phyloP scores from a whole-genome alignment of 2,329 filamentous ascomycete genomes.

The Sclerotinia minor region DNA sequence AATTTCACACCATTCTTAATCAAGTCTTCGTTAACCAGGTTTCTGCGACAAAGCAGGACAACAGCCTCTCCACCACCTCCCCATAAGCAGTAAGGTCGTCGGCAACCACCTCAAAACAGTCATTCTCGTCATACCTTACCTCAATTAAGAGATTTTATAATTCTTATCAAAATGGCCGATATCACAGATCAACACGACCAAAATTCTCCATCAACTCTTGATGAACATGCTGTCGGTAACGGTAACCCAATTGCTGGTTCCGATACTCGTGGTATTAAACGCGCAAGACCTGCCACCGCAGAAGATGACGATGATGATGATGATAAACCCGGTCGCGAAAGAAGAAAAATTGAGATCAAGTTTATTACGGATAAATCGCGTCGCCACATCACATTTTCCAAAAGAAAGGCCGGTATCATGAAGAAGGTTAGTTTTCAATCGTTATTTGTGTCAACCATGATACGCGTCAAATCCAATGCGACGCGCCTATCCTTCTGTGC shows the following conservation, averaged over 20 bases:
- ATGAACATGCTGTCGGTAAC: conserved; percentile 74
- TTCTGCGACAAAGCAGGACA: conserved; percentile 41
- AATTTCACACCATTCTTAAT: conserved; percentile 40
- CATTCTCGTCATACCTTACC: conserved; percentile 42
- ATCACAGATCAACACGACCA: conserved; percentile 77
- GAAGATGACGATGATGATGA: conserved; percentile 98
- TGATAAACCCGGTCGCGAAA: conserved; percentile 95
- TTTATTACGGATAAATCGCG: conserved; percentile 99
- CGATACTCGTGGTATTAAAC: conserved; percentile 85
- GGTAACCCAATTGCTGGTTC: conserved; percentile 55
- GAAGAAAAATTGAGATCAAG: conserved; percentile 99
- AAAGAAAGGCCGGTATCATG: conserved; percentile 99
- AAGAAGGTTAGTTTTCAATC: conserved; percentile 77
- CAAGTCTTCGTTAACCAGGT: conserved; percentile 41
- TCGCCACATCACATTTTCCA: conserved; percentile 98
- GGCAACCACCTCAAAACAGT: conserved; percentile 42
- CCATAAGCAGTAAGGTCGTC: conserved; percentile 44
- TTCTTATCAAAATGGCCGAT: conserved; percentile 64
- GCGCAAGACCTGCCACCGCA: conserved; percentile 74
- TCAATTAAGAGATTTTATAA: conserved; percentile 23
- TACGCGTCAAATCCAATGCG: conserved; percentile 34
- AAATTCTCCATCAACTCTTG: conserved; percentile 71
- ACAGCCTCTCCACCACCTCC: conserved; percentile 37
- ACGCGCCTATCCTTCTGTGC: conserved; percentile 29
- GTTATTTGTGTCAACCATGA: conserved; percentile 3